Percentiles rank a stretch among this genome's conserved stretches.
These are phyloP conservation scores for Diplodia intermedia DNA, from an alignment of 2,329 filamentous ascomycete genomes.

Conservation along the genomic window DNA sequence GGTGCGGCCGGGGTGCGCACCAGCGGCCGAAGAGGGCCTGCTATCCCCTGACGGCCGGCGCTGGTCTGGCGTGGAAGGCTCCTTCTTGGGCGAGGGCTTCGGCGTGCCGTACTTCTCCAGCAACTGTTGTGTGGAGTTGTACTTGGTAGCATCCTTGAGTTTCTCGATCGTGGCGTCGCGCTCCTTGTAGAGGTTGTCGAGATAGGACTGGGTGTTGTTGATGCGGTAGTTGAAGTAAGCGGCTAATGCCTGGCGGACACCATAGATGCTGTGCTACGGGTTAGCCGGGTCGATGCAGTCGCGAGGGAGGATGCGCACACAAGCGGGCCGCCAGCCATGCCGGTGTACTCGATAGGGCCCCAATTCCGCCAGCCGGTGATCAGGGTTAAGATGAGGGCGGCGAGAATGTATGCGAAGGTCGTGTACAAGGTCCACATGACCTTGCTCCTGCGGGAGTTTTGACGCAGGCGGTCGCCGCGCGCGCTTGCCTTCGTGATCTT, in stretches of 20 bases:
- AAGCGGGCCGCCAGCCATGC: conserved; percentile 77
- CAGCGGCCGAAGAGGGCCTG: conserved; percentile 18
- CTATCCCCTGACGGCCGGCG: conserved; percentile 40
- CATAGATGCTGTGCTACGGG: conserved; percentile 72
- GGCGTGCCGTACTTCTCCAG: conserved; percentile 89
- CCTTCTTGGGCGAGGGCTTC: conserved; percentile 50
- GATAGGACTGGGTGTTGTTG: conserved; percentile 68
- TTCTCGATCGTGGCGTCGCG: conserved; percentile 88
- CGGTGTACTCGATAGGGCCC: conserved; percentile 77
- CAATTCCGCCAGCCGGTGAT: conserved; percentile 85
- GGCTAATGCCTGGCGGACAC: conserved; percentile 69
- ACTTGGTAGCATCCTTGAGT: conserved; percentile 93
- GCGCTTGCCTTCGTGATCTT: conserved; percentile 81
- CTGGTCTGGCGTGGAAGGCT: conserved; percentile 42
- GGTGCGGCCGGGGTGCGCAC: conserved; percentile 50
- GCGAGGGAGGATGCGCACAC: conserved; percentile 60
- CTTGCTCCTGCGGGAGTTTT: conserved; percentile 76
- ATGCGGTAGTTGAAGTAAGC: conserved; percentile 84
- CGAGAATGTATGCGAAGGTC: conserved; percentile 87
- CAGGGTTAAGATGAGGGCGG: conserved; percentile 78
- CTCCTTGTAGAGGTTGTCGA: conserved; percentile 79
- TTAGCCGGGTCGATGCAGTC: conserved; percentile 35
- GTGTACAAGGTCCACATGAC: conserved; percentile 91
- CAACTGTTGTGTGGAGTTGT: conserved; percentile 90
- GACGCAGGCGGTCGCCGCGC: conserved; percentile 74